These are phyloP conservation scores for Rhexocercosporidium sp. DNA, from an alignment of 2,329 filamentous ascomycete genomes.

Conservation along the genomic window DNA sequence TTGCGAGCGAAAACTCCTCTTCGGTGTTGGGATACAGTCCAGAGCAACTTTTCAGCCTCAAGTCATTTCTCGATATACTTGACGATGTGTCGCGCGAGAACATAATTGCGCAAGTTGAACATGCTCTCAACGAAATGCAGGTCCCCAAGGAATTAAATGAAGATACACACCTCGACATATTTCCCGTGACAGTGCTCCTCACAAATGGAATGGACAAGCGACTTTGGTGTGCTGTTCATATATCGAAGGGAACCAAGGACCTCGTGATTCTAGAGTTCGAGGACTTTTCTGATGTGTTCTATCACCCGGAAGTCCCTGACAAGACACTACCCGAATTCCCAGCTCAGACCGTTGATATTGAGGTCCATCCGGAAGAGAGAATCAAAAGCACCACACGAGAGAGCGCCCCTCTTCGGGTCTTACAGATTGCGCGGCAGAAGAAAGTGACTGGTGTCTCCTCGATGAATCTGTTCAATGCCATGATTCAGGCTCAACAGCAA, in stretches of 20 bases:
- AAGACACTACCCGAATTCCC: slow-evolving; percentile 23
- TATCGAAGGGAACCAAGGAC: slow-evolving; percentile 23
- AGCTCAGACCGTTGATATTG: slow-evolving; percentile 16
- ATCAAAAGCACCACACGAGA: slow-evolving; percentile 30
- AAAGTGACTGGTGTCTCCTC: slow-evolving; percentile 25
- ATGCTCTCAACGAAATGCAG: slow-evolving; percentile 22
- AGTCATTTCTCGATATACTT: slow-evolving; percentile 33
- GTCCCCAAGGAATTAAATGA: background rate
- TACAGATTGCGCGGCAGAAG: slow-evolving; percentile 28
- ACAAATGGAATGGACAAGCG: slow-evolving; percentile 16
- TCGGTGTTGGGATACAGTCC: slow-evolving; percentile 32
- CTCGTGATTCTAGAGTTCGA: slow-evolving; percentile 38
- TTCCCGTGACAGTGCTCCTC: slow-evolving; percentile 21
- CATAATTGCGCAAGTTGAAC: slow-evolving; percentile 25
- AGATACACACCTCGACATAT: slow-evolving; percentile 32
- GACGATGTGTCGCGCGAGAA: slow-evolving; percentile 28
- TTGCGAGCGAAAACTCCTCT: slow-evolving; percentile 35
- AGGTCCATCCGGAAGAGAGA: slow-evolving; percentile 27
- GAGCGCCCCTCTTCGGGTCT: slow-evolving; percentile 28
- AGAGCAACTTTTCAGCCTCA: slow-evolving; percentile 32
- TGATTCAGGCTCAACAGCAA: slow-evolving; percentile 34
- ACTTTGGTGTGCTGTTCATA: slow-evolving; percentile 37
- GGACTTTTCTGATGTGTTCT: slow-evolving; percentile 30
- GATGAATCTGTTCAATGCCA: slow-evolving; percentile 35
- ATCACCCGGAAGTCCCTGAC: slow-evolving; percentile 22